A percentile compares a stretch with the other conserved stretches of the same genome.
Conservation (phyloP, 768 basidiomycete species). For the Mycena belliarum region DNA sequence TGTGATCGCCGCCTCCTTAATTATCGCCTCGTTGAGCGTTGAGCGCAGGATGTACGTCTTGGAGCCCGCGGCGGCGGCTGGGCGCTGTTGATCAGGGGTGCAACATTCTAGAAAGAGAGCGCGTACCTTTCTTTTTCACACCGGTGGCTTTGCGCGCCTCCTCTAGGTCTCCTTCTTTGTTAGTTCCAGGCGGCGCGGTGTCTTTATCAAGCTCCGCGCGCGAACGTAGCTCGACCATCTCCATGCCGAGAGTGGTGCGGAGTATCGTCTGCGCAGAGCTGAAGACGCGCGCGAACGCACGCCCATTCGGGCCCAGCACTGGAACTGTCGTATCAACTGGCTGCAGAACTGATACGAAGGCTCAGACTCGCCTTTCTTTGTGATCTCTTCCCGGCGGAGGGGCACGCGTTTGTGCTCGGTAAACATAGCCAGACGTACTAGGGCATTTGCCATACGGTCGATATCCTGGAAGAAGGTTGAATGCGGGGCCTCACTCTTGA, state of each 20-base stretch:
- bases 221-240: constrained; percentile 75
- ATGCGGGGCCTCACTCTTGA: background rate
- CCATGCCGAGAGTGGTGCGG: constrained; percentile 73
- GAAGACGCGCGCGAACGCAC: constrained; percentile 69
- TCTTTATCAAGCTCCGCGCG: constrained; percentile 57
- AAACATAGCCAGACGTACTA: constrained; percentile 83
- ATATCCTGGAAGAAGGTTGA: constrained; percentile 48
- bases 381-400: constrained; percentile 81
- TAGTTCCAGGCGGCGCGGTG: constrained; percentile 30
- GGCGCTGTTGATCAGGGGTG: background rate
- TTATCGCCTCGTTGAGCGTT: constrained; percentile 57
- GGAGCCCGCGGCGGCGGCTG: constrained; percentile 59
- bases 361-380: constrained; percentile 67
- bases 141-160: constrained; percentile 52
- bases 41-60: constrained; percentile 88
- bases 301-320: constrained; percentile 43
- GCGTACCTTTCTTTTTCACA: constrained; percentile 67
- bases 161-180: constrained; percentile 46
- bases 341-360: background rate
- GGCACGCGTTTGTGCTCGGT: constrained; percentile 68
- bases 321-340: background rate
- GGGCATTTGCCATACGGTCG: constrained; percentile 63
- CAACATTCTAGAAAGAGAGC: background rate
- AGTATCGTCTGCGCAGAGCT: constrained; percentile 64
- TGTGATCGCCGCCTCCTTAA: constrained; percentile 58